Percentiles rank a stretch among this genome's conserved stretches.
These are phyloP conservation scores for Eremothecium coryli DNA, from an alignment of 1,139 yeast species.

Conservation along the genomic window DNA sequence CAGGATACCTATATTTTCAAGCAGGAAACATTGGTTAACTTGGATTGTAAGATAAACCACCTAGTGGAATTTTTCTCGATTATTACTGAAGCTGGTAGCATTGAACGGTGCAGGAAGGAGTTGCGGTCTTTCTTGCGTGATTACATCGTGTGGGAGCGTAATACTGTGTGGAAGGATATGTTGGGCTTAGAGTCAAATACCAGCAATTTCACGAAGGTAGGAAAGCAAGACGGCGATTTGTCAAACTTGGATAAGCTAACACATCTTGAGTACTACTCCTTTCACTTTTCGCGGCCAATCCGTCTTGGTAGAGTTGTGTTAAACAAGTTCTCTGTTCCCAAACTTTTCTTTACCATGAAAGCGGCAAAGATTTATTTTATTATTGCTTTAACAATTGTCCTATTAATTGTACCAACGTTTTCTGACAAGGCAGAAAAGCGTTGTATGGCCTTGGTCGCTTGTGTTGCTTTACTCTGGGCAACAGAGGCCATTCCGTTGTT, in stretches of 20 bases:
- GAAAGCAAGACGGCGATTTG: conserved; percentile 15
- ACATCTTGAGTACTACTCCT: conserved; percentile 26
- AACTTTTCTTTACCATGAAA: conserved; percentile 33
- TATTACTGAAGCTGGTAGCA: conserved; percentile 29
- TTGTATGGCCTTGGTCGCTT: conserved; percentile 58
- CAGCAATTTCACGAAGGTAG: conserved; percentile 24
- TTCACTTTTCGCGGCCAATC: conserved; percentile 30
- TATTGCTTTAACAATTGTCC: conserved; percentile 37
- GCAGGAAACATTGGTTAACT: conserved; percentile 34
- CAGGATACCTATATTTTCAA: conserved; percentile 40
- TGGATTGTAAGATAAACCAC: conserved; percentile 42
- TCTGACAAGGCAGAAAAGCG: conserved; percentile 51
- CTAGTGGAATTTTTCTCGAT: conserved; percentile 41
- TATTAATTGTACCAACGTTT: conserved; percentile 48
- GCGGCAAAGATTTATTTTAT: conserved; percentile 41
- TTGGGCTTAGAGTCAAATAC: conserved; percentile 48
- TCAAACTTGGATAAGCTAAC: conserved; percentile 11
- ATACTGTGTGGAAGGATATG: conserved; percentile 67
- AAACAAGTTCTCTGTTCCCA: conserved; percentile 30
- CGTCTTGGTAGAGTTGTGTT: conserved; percentile 34
- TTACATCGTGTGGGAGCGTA: conserved; percentile 68
- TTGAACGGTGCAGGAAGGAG: conserved; percentile 26
- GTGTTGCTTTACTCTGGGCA: conserved; percentile 69
- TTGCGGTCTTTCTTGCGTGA: conserved; percentile 56
- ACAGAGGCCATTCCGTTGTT: conserved; percentile 63